A percentile compares a stretch with the other conserved stretches of the same genome.
These are phyloP conservation scores for Cicer yamashitae DNA, from an alignment of 306 rosid genomes.

Conservation along the genomic window DNA sequence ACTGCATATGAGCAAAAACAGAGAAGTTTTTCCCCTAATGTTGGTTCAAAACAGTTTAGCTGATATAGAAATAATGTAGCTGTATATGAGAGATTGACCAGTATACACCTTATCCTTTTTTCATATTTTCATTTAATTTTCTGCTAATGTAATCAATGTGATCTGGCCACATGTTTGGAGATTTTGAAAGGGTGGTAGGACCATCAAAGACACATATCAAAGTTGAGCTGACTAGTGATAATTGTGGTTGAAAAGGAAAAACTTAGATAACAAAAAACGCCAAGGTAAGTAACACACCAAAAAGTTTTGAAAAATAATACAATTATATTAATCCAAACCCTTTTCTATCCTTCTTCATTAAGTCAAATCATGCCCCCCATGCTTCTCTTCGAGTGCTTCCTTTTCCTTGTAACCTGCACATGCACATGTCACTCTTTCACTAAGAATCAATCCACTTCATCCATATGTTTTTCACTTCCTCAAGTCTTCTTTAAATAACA, in stretches of 20 bases:
- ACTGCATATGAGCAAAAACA: background rate
- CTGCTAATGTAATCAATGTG: constrained; percentile 15
- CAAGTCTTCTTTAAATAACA: background rate
- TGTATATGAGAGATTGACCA: background rate
- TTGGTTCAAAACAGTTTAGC: background rate
- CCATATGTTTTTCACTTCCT: constrained; percentile 3
- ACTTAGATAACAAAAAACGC: constrained; percentile 30
- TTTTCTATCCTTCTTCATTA: constrained; percentile 7
- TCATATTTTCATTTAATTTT: constrained; percentile 27
- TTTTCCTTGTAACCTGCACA: constrained; percentile 38
- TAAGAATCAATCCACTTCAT: constrained; percentile 23
- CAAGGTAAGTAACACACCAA: constrained; percentile 29
- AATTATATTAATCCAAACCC: constrained; percentile 14
- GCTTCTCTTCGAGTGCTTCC: constrained; percentile 36
- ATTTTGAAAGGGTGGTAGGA: constrained; percentile 18
- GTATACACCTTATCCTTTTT: background rate
- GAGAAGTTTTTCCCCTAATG: background rate
- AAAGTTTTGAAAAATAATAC: constrained; percentile 22
- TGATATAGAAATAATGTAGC: background rate
- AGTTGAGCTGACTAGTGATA: constrained; percentile 8
- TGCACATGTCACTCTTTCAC: constrained; percentile 20
- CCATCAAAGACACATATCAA: constrained; percentile 13
- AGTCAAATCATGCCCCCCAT: constrained; percentile 45
- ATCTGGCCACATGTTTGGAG: constrained; percentile 11
- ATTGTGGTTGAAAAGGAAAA: background rate